Percentiles rank a stretch among this genome's conserved stretches.
These are phyloP conservation scores for Lepiota brunneoincarnata DNA, from an alignment of 768 basidiomycete genomes.

Conservation along the genomic window DNA sequence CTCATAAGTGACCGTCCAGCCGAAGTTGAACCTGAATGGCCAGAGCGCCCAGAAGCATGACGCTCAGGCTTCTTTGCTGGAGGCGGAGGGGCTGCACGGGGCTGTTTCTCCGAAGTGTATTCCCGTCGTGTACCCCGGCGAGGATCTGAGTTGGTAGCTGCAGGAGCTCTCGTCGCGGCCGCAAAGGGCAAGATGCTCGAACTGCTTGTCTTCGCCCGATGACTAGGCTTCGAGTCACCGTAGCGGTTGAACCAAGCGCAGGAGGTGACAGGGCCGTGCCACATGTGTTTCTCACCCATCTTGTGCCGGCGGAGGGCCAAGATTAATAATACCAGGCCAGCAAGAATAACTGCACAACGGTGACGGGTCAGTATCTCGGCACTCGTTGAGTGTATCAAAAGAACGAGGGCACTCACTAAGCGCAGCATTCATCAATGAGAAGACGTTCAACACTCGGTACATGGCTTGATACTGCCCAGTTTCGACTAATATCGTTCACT, in stretches of 20 bases:
- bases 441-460: conserved; percentile 78
- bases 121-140: conserved; percentile 25
- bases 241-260: conserved; percentile 70
- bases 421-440: conserved; percentile 74
- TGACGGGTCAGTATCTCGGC: conserved; percentile 10
- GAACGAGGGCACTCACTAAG: conserved; percentile 46
- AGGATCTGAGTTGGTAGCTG: conserved; percentile 19
- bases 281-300: conserved; percentile 53
- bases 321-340: conserved; percentile 34
- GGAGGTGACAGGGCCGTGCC: conserved; percentile 67
- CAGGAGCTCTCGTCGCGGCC: conserved; percentile 16
- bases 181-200: conserved; percentile 39
- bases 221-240: conserved; percentile 33
- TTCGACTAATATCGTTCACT: conserved; percentile 49
- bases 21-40: conserved; percentile 29
- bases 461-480: conserved; percentile 89
- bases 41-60: conserved; percentile 25
- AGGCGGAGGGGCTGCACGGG: conserved; percentile 2
- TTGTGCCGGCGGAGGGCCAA: conserved; percentile 41
- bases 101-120: conserved; percentile 10
- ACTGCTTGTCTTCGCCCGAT: conserved; percentile 32
- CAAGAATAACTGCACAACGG: conserved; percentile 34
- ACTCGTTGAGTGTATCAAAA: neutral
- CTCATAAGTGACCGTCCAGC: conserved; percentile 29
- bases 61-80: conserved; percentile 22